Evolutionary conservation across 495 filamentous ascomycete genomes (phyloP), one percentile per base, ranked within the genome.

Genomic region (Usnea hakonensis): DNA sequence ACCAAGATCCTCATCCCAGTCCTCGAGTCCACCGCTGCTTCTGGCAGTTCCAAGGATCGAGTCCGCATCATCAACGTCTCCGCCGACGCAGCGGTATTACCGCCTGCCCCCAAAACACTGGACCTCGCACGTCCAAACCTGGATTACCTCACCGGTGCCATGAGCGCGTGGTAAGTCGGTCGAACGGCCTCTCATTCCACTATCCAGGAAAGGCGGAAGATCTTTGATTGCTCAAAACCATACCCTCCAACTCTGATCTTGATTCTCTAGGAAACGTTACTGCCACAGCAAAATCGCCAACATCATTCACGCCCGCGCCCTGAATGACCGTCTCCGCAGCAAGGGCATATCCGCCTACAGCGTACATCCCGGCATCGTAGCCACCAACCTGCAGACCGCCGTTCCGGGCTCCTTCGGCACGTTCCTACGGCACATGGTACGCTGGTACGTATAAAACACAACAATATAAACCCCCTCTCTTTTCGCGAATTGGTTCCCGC

Each of bases 1-100:
- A 74, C 75, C 19, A 60, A 71, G 14, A 70, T 74, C 36, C 71
- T 77, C 0, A 69, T 81, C 7, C 59, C 64, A 7, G 10, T 58
- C 19, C 32, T 65, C 35, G n/a, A 32, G 10, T 33, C 75, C 75
- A 23, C 65, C 71, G 36, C 64, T 77, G 64, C 62, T 66, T 53
- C 61, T n/a, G 43, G 30, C 23, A 75, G 70, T 2, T 61, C 72
- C 33, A 61, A 67, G 53, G 70, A 71, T 32, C 62, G 44, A 58
- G 75, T 79, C 35, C 72, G 73, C 54, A 72, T 79, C 43, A 72
- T 76, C 55, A 77, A 75, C 56, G 56, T 79, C 14, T 65, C 73
- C 13, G 74, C 70, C 17, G 68, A 68, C 2, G 78, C 76, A 8
- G 73, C 77, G 68, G 26, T 65, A 37, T 23, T 53, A 32, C 67